Percentiles rank a stretch among this genome's conserved stretches.
phyloP scores from a whole-genome alignment of 805 yeast species.

The Kazachstania taianensis region DNA sequence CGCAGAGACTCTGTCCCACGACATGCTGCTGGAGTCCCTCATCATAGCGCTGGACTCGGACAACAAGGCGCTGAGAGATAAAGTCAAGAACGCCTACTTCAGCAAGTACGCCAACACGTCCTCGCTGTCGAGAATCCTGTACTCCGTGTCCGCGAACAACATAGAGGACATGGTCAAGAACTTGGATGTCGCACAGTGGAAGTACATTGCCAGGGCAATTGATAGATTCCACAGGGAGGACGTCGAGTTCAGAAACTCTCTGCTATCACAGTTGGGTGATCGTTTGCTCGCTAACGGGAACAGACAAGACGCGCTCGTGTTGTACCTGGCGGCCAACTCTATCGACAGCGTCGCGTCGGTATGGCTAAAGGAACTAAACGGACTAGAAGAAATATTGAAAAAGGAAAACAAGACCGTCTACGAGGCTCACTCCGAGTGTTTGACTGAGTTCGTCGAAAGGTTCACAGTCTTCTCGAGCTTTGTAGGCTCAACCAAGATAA shows the following conservation, averaged over 20 bases:
- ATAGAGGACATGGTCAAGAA: slow-evolving; percentile 65
- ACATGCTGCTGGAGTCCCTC: slow-evolving; percentile 67
- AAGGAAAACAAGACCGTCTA: slow-evolving; percentile 46
- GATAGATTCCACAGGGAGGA: slow-evolving; percentile 41
- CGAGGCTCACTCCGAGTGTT: slow-evolving; percentile 75
- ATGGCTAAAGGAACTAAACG: slow-evolving; percentile 71
- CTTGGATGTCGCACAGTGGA: slow-evolving; percentile 76
- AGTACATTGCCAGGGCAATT: slow-evolving; percentile 62
- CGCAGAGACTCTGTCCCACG: slow-evolving; percentile 50
- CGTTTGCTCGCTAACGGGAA: slow-evolving; percentile 46
- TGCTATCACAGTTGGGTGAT: slow-evolving; percentile 66
- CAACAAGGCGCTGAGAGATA: slow-evolving; percentile 45
- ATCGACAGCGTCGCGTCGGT: slow-evolving; percentile 67
- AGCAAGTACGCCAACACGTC: slow-evolving; percentile 38
- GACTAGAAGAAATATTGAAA: slow-evolving; percentile 34
- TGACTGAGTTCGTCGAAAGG: slow-evolving; percentile 76
- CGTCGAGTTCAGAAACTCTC: slow-evolving; percentile 39
- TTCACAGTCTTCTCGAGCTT: slow-evolving; percentile 47
- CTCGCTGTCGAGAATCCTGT: slow-evolving; percentile 63
- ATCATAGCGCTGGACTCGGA: slow-evolving; percentile 64
- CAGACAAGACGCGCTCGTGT: slow-evolving; percentile 65
- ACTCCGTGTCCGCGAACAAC: slow-evolving; percentile 46
- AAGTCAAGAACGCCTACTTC: slow-evolving; percentile 67
- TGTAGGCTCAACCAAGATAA: slow-evolving; percentile 16
- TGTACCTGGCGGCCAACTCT: slow-evolving; percentile 73